These are phyloP conservation scores for Emericellopsis terricola DNA, from an alignment of 495 filamentous ascomycete species.

Conservation along the genomic window DNA sequence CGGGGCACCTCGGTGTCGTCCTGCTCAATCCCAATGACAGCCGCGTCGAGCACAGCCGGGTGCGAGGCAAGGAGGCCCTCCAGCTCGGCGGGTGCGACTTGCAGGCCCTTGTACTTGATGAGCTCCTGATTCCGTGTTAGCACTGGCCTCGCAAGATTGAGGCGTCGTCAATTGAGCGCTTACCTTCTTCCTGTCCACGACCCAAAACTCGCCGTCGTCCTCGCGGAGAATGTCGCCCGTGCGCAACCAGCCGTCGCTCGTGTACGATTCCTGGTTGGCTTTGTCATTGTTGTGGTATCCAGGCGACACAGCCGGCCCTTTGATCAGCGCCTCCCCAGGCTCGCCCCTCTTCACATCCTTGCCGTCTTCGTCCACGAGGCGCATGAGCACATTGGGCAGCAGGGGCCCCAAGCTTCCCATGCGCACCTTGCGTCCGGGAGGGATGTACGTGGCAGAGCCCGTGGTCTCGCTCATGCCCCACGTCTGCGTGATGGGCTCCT, in stretches of 20 bases:
- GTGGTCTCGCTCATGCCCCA: constrained; percentile 58
- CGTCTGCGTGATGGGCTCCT: constrained; percentile 33
- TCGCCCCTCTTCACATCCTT: constrained; percentile 21
- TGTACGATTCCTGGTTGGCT: constrained; percentile 42
- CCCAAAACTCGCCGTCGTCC: constrained; percentile 25
- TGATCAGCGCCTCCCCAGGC: constrained; percentile 16
- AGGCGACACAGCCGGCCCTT: constrained; percentile 40
- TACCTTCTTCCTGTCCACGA: constrained; percentile 60
- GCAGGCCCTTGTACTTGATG: constrained; percentile 40
- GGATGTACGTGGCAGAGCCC: constrained; percentile 10
- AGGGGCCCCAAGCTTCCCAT: constrained; percentile 16
- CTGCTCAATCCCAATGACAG: constrained; percentile 54
- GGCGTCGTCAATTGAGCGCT: background rate
- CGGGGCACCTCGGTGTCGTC: constrained; percentile 58
- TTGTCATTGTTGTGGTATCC: constrained; percentile 48
- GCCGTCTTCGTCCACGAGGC: constrained; percentile 22
- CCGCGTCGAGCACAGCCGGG: constrained; percentile 52
- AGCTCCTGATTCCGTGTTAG: constrained; percentile 10
- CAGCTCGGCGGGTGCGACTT: constrained; percentile 64
- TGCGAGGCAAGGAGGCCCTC: constrained; percentile 57
- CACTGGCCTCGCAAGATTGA: background rate
- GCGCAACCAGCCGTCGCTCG: constrained; percentile 39
- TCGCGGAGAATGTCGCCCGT: constrained; percentile 50
- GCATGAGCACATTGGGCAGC: constrained; percentile 24
- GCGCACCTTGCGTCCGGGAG: constrained; percentile 4